phyloP scores from a whole-genome alignment of 345 rosid genomes.

The Dimocarpus longan region DNA sequence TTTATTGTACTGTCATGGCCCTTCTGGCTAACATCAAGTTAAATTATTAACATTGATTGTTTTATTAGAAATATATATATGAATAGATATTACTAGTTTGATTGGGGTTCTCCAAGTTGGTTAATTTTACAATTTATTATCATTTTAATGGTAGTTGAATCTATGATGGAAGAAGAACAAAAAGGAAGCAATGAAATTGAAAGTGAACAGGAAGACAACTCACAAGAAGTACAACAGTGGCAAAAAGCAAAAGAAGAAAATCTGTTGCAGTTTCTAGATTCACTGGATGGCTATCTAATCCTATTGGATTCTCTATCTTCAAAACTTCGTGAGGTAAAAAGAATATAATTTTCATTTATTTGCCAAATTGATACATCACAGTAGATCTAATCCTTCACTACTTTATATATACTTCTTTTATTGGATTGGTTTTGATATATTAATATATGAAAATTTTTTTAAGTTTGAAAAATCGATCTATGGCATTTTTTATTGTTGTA shows the following conservation, averaged over 20 bases:
- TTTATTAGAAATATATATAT: no score
- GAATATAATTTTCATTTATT: background rate
- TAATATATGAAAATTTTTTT: background rate
- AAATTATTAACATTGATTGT: no score
- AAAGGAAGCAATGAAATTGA: slow-evolving; percentile 20
- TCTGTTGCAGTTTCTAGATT: slow-evolving; percentile 74
- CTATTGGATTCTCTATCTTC: slow-evolving; percentile 65
- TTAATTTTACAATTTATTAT: no score
- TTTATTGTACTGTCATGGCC: no score
- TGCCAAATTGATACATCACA: background rate
- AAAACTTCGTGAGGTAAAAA: slow-evolving; percentile 72
- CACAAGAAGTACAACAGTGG: background rate
- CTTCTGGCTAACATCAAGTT: no score
- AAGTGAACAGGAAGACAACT: slow-evolving; percentile 16
- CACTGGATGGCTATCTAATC: slow-evolving; percentile 62
- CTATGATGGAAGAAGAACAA: slow-evolving; percentile 32
- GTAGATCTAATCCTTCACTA: slow-evolving; percentile 14
- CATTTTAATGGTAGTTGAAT: background rate
- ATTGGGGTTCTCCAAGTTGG: background rate
- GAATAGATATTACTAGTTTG: background rate
- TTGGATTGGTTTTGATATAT: background rate
- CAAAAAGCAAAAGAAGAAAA: slow-evolving; percentile 32
- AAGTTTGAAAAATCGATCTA: background rate
- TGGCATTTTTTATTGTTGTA: background rate
- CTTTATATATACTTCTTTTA: background rate